These are phyloP conservation scores for Mycena rebaudengoi DNA, from an alignment of 768 basidiomycete species.

Conservation along the genomic window DNA sequence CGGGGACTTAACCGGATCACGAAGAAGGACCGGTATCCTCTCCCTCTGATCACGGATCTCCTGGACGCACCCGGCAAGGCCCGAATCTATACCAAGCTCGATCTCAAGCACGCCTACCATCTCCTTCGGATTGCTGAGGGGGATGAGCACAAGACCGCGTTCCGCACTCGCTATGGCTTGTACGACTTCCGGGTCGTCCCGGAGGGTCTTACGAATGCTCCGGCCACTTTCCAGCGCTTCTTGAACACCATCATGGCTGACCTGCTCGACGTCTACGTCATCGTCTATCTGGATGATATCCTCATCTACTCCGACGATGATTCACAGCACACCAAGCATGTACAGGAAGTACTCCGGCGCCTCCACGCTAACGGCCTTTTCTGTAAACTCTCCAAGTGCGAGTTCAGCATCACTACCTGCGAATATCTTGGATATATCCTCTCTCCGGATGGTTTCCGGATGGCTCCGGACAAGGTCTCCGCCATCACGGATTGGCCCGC, in stretches of 20 bases:
- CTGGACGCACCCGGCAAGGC: conserved; percentile 29
- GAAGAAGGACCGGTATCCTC: conserved; percentile 42
- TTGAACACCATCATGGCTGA: conserved; percentile 33
- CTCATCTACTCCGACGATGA: conserved; percentile 40
- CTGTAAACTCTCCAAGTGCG: conserved; percentile 36
- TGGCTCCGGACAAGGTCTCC: conserved; percentile 38
- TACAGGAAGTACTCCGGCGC: conserved; percentile 27
- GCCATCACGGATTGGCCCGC: conserved; percentile 39
- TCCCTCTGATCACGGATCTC: conserved; percentile 42
- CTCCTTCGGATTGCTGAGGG: conserved; percentile 38
- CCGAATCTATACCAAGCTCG: conserved; percentile 21
- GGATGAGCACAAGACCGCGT: conserved; percentile 19
- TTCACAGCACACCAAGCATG: conserved; percentile 12
- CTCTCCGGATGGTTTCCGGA: conserved; percentile 31
- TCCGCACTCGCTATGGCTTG: conserved; percentile 33
- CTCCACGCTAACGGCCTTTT: conserved; percentile 25
- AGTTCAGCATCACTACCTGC: conserved; percentile 26
- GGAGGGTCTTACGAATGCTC: conserved; percentile 35
- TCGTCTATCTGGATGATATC: conserved; percentile 36
- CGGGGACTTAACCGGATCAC: conserved; percentile 18
- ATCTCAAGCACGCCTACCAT: conserved; percentile 35
- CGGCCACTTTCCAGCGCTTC: conserved; percentile 38
- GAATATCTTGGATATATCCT: conserved; percentile 44
- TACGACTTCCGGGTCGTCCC: conserved; percentile 41
- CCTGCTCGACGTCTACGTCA: conserved; percentile 30